Conservation (phyloP, 23 red algal species). For the Gracilaria caudata region DNA sequence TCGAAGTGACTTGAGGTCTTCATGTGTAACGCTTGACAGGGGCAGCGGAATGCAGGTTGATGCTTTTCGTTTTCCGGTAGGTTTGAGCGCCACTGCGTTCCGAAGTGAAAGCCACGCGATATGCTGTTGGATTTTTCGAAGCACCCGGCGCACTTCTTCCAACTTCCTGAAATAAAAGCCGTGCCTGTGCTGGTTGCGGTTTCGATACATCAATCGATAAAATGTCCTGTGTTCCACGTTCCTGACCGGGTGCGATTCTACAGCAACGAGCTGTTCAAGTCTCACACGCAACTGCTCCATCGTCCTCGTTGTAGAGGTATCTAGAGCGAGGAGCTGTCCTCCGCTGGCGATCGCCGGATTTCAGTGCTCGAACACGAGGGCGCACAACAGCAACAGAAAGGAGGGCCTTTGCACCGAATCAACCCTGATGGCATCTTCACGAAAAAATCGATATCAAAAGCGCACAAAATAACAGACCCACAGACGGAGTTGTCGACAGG, state of each 20-base stretch:
- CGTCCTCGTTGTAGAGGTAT: no score
- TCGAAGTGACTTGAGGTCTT: slow-evolving; percentile 33
- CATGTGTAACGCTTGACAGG: slow-evolving; percentile 40
- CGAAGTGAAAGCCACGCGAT: slow-evolving; percentile 36
- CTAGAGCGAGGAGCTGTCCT: no score
- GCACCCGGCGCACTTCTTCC: slow-evolving; percentile 53
- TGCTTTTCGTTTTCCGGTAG: not conserved
- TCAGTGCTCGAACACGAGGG: no score
- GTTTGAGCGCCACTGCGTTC: not conserved
- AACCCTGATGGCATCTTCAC: no score
- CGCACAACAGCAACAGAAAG: no score
- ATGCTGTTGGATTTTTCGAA: slow-evolving; percentile 13
- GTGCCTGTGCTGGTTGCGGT: slow-evolving; percentile 49
- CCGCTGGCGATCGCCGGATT: no score
- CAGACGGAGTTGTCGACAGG: no score
- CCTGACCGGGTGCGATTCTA: slow-evolving; percentile 12
- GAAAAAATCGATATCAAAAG: no score
- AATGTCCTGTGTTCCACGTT: slow-evolving; percentile 39
- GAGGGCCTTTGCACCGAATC: no score
- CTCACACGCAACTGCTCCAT: not conserved
- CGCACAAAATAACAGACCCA: no score
- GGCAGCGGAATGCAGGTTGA: not conserved
- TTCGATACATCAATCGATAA: slow-evolving; percentile 55
- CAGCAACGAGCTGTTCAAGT: not conserved
- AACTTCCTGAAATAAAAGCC: slow-evolving; percentile 57